Evolutionary conservation across 2,329 filamentous ascomycete species (phyloP), one percentile per base, ranked within the genome.

Genomic region (Exophiala sp.): DNA sequence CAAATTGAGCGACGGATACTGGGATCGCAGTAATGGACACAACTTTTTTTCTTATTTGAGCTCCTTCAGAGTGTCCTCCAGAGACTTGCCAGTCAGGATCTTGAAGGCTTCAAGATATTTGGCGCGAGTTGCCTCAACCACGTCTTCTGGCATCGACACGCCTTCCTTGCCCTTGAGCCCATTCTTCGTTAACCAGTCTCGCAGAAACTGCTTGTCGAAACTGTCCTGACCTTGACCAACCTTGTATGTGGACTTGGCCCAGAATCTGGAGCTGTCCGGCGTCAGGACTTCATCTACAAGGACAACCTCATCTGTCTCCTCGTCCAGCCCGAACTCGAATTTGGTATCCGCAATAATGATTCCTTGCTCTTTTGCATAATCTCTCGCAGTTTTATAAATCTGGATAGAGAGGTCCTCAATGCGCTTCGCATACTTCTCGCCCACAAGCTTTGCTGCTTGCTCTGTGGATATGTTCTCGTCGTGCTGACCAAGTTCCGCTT

Each of bases 221-320:
- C 88, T 94, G 50, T 86, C 80, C 75, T 95, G 90, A 52, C 87
- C 80, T 58, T 78, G 78, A 1, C 91, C 91, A 14, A 88, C 72
- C 67, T 84, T 79, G 68, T 92, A 95, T 42, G 78, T 78, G 40
- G 84, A 84, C 59, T 80, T 82, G 1, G 85, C 85, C 91, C 92
- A 97, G 78, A 96, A 96, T 12, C 91, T 82, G 47, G 87, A 92
- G 50, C 82, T 87, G 69, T 90, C 87, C 2, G 91, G 90, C 6
- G 90, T 95, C 56, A 95, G 75, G 18, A 95, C 89, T 74, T 95
- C 90, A 66, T 95, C 90, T 3, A 91, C 83, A 47, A 92, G 76
- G 34, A 91, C 82, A 6, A 94, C 79, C 64, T 88, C 81, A 57
- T 83, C 78, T 1, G 81, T 84, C 52, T 73, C 78, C 58, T 81